Evolutionary conservation across 352 stramenopile species (phyloP), one percentile per base, ranked within the genome.

Genomic region (Globisporangium paroecandrum): DNA sequence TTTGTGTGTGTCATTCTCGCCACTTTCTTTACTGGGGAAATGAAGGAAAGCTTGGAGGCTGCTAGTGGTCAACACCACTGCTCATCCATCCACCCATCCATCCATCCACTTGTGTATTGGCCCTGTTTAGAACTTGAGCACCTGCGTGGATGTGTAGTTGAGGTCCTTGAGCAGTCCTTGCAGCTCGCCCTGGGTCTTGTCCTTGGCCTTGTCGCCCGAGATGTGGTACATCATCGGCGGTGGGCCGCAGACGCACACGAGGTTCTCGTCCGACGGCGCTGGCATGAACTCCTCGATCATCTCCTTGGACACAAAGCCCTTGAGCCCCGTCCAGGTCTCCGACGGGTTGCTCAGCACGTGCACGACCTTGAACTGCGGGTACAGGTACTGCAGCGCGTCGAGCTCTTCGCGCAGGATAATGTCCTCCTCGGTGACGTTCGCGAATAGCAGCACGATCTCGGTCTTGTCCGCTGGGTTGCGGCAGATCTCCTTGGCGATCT

Each of bases 161-260:
- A 93, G 77, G 12, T 90, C 79, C 74, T 97, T 97, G 38, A 97
- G 78, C 62, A 95, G 62, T 32, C 90, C 90, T 60, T 91, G 82
- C 41, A 97, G 72, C 61, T 93, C 81, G 60, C 90, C 90, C 75
- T 97, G 90, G 47, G 76, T 83, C 56, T 72, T 89, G 77, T 97
- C 89, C 77, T 90, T 87, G 36, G 83, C 85, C 77, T 96, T 95
- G 74, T 93, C 78, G 59, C 90, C 89, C 47, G 85, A 97, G 57
- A 97, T 69, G 68, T 93, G 83, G 75, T 95, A 89, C 89, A 97
- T 96, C 82, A 97, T 94, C 22, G 86, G 81, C 12, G 84, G 90
- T 24, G 92, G 92, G 15, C 92, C 92, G 70, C 91, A 97, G 58
- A 97, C 89, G 47, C 90, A 94, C 34, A 98, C 78, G 27, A 97